Percentiles rank a stretch among this genome's conserved stretches.
phyloP scores from a whole-genome alignment of 768 basidiomycete genomes.

The Tricholoma sp. region DNA sequence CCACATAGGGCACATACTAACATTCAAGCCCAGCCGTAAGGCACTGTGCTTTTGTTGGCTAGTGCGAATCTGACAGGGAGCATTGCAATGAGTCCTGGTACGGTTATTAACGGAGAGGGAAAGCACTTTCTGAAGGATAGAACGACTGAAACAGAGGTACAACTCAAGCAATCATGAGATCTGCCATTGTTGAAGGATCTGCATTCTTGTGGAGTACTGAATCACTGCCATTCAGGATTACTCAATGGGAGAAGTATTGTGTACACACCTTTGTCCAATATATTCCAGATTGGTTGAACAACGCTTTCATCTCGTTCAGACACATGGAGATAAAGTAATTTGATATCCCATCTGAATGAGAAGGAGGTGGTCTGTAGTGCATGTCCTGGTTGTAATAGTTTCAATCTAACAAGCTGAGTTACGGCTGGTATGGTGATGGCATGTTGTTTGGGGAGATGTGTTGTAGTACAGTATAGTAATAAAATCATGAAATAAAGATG shows the following conservation, averaged over 20 bases:
- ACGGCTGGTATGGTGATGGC: no score
- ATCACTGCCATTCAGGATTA: neutral
- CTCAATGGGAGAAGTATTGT: neutral
- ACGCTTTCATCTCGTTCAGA: slow-evolving; percentile 86
- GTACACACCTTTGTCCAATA: slow-evolving; percentile 71
- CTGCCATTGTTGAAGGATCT: slow-evolving; percentile 48
- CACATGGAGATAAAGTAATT: slow-evolving; percentile 87
- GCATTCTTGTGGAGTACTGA: slow-evolving; percentile 54
- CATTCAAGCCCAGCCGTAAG: slow-evolving; percentile 78
- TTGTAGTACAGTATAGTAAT: no score
- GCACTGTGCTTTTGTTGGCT: slow-evolving; percentile 50
- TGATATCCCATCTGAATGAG: no score
- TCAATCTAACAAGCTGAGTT: no score
- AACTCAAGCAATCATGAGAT: slow-evolving; percentile 58
- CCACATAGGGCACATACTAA: slow-evolving; percentile 71
- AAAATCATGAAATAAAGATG: no score
- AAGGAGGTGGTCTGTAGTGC: no score
- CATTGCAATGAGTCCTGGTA: slow-evolving; percentile 66
- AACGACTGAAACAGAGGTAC: slow-evolving; percentile 78
- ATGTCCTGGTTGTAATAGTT: no score
- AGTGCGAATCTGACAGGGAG: slow-evolving; percentile 73
- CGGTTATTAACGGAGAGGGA: slow-evolving; percentile 50
- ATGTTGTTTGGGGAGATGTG: no score
- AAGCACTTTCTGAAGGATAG: slow-evolving; percentile 87
- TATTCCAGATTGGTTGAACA: slow-evolving; percentile 84